Percentiles rank a stretch among this genome's conserved stretches.
Conservation (phyloP, 768 basidiomycete genomes). For the Termitomyces sp. region DNA sequence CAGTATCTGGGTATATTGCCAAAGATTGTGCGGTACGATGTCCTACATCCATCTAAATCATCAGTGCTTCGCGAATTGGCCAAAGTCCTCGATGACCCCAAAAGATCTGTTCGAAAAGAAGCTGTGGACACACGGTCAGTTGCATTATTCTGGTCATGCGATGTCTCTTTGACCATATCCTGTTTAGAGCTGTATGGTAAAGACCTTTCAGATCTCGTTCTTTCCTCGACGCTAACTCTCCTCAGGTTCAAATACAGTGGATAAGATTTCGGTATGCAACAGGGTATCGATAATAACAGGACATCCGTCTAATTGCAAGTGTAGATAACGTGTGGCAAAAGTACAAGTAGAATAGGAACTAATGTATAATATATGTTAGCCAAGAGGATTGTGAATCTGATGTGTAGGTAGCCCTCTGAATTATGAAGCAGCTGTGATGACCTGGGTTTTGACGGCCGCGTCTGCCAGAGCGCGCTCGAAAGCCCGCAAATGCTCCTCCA, state of each 20-base stretch:
- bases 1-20: conserved; percentile 73
- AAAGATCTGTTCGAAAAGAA: conserved; percentile 73
- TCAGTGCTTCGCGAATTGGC: conserved; percentile 70
- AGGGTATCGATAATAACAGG: conserved; percentile 12
- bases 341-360: conserved; percentile 24
- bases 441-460: conserved; percentile 70
- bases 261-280: conserved; percentile 19
- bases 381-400: conserved; percentile 13
- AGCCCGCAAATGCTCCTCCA: conserved; percentile 72
- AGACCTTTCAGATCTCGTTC: conserved; percentile 2
- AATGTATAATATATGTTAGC: conserved; percentile 25
- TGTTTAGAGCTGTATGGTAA: conserved; percentile 44
- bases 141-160: not conserved
- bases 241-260: conserved; percentile 57
- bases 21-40: conserved; percentile 70
- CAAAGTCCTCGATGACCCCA: conserved; percentile 84
- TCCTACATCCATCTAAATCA: conserved; percentile 76
- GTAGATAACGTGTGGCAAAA: conserved; percentile 14
- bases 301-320: conserved; percentile 22
- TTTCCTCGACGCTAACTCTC: conserved; percentile 14
- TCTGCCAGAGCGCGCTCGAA: conserved; percentile 71
- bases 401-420: conserved; percentile 13
- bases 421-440: conserved; percentile 70
- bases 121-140: conserved; percentile 74
- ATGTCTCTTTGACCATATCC: not conserved